Evolutionary conservation across 2,329 filamentous ascomycete genomes (phyloP), one percentile per base, ranked within the genome.

Genomic region (Venturia effusa): DNA sequence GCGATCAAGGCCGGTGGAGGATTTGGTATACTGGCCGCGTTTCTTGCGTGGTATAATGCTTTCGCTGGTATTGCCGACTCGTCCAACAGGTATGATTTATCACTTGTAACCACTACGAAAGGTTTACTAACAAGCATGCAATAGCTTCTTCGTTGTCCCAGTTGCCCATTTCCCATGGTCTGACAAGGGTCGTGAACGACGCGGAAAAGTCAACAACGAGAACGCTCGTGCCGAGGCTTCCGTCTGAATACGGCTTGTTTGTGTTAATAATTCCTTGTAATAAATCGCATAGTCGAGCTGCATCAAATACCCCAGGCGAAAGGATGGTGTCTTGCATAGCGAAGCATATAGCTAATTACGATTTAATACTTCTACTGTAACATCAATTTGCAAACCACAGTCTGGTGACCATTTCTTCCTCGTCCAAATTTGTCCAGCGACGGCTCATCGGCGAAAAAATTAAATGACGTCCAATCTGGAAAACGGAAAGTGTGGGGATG

Each of bases 91-190:
- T 77, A 59, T 67, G 72, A 40, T 24, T 39, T 8, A 4, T 34
- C 1, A 22, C 17, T 13, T 15, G 8, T 60, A 13, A 17, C 30
- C 34, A 40, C 15, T 34, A 22, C 27, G 27, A 24, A 15, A 10
- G 8, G 3, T 19, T 5, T 27, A 22, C 61, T 62, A 62, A 62
- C 15, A 15, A 30, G 4, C 15, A 30, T 24, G 8, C 51, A 37
- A 24, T 64, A 94, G 90, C 80, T 96, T 96, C 86, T 94, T 96
- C 81, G 82, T 94, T 75, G 85, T 96, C 67, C 93, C 92, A 61
- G 92, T 97, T 67, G 87, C 89, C 70, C 92, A 96, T 81, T 95
- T 97, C 82, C 93, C 92, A 63, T 97, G 93, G 93, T 93, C 89
- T 43, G 88, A 89, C 70, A 88, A 88, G 78, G 89, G 85, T 62